Percentiles rank a stretch among this genome's conserved stretches.
Conservation (phyloP, 495 filamentous ascomycete species). For the Jackrogersella multiformis region DNA sequence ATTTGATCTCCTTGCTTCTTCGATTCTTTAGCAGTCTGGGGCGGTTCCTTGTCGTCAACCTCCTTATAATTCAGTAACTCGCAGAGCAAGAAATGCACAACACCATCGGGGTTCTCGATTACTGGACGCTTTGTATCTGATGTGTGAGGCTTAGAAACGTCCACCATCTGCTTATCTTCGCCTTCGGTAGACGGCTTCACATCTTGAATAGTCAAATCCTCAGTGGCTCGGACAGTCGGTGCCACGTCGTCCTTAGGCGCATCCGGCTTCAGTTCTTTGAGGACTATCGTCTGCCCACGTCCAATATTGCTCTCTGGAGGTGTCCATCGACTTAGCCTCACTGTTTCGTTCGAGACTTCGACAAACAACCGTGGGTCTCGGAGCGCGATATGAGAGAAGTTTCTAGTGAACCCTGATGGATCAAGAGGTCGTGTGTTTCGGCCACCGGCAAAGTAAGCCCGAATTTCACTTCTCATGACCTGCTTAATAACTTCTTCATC, state of each 20-base stretch:
- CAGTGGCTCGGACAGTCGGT: slow-evolving; percentile 62
- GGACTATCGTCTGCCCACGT: slow-evolving; percentile 50
- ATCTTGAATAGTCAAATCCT: slow-evolving; percentile 61
- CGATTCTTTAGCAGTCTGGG: slow-evolving; percentile 61
- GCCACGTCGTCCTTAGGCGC: slow-evolving; percentile 51
- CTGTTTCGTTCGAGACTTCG: slow-evolving; percentile 85
- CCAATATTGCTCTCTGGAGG: slow-evolving; percentile 56
- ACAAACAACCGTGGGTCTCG: slow-evolving; percentile 89
- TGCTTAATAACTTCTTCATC: slow-evolving; percentile 90
- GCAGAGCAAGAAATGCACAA: slow-evolving; percentile 94
- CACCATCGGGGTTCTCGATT: slow-evolving; percentile 92
- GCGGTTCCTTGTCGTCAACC: slow-evolving; percentile 79
- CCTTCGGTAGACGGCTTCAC: slow-evolving; percentile 63
- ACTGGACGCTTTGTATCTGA: slow-evolving; percentile 81
- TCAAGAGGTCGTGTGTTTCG: slow-evolving; percentile 73
- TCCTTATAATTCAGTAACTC: slow-evolving; percentile 92
- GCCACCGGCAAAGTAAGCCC: slow-evolving; percentile 68
- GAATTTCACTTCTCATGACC: slow-evolving; percentile 92
- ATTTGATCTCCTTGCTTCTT: slow-evolving; percentile 52
- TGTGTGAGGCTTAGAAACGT: slow-evolving; percentile 66
- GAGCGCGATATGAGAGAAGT: slow-evolving; percentile 82
- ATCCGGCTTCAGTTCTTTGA: slow-evolving; percentile 48
- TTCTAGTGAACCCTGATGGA: slow-evolving; percentile 74
- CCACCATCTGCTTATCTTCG: slow-evolving; percentile 62
- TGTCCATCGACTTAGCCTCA: slow-evolving; percentile 74